Evolutionary conservation across 805 yeast genomes (phyloP).

Genomic region (Saccharomycopsis oosterbeekiorum): DNA sequence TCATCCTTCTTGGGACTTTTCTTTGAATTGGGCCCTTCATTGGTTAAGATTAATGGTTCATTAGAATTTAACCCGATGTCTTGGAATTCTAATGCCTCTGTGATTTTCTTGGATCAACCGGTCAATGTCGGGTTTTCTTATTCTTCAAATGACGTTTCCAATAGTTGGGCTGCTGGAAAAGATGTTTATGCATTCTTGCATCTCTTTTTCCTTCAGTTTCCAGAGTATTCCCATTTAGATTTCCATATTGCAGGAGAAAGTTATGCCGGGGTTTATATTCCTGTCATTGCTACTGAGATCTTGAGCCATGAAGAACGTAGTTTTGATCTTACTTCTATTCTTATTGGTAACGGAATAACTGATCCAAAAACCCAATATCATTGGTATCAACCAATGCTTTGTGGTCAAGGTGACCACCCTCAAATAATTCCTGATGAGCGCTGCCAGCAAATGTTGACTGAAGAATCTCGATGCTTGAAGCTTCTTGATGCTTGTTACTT

Average conservation of each 20-base stretch:
- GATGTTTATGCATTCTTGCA: conserved; percentile 75
- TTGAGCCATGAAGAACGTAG: conserved; percentile 45
- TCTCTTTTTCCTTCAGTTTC: conserved; percentile 69
- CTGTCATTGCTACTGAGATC: conserved; percentile 78
- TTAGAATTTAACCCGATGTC: conserved; percentile 67
- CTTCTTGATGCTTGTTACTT: conserved; percentile 74
- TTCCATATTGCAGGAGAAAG: conserved; percentile 93
- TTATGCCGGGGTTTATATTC: conserved; percentile 91
- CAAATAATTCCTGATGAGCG: conserved; percentile 69
- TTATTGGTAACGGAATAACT: conserved; percentile 88
- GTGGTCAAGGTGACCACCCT: conserved; percentile 80
- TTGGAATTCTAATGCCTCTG: conserved; percentile 80
- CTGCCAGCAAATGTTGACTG: conserved; percentile 58
- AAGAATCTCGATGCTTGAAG: conserved; percentile 68
- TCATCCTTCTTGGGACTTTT: conserved; percentile 80
- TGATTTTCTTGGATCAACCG: conserved; percentile 82
- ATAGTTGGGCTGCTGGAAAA: conserved; percentile 73
- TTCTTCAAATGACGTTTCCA: conserved; percentile 50
- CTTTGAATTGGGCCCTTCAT: conserved; percentile 79
- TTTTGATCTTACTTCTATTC: conserved; percentile 62
- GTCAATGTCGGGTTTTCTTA: conserved; percentile 76
- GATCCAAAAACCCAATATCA: conserved; percentile 75
- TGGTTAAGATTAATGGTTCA: conserved; percentile 48
- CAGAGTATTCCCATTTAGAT: conserved; percentile 40
- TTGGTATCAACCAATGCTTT: conserved; percentile 86